phyloP scores from a whole-genome alignment of 2,329 filamentous ascomycete species.

The Pestalotiopsis sp. region DNA sequence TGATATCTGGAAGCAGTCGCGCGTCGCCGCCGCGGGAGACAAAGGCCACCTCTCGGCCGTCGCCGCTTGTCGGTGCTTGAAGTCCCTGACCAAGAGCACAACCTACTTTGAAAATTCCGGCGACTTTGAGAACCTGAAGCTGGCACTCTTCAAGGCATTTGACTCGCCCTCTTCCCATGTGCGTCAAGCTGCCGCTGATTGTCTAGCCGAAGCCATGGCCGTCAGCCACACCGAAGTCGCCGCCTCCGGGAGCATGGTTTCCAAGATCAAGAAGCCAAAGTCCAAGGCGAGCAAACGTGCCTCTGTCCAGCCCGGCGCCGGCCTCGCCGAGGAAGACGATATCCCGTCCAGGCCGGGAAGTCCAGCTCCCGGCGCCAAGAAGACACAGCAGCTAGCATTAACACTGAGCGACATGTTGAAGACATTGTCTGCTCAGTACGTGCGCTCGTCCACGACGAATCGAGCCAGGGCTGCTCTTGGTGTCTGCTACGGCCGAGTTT shows the following conservation, averaged over 20 bases:
- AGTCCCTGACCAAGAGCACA: constrained; percentile 71
- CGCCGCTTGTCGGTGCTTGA: constrained; percentile 77
- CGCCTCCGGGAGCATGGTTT: constrained; percentile 43
- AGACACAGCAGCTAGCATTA: constrained; percentile 71
- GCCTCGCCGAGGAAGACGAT: constrained; percentile 75
- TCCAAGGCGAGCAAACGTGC: constrained; percentile 56
- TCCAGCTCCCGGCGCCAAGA: constrained; percentile 66
- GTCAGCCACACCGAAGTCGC: constrained; percentile 73
- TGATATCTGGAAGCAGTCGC: constrained; percentile 90
- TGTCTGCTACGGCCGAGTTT: constrained; percentile 81
- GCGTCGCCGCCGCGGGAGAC: constrained; percentile 75
- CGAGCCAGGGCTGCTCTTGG: constrained; percentile 80
- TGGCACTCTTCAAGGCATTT: constrained; percentile 80
- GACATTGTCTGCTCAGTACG: constrained; percentile 79
- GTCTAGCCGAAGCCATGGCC: constrained; percentile 79
- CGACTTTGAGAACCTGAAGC: constrained; percentile 89
- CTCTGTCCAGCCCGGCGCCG: constrained; percentile 60
- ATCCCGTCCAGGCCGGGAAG: constrained; percentile 67
- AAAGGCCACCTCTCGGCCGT: constrained; percentile 82
- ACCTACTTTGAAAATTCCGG: constrained; percentile 82
- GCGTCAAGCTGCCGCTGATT: constrained; percentile 83
- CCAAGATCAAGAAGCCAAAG: constrained; percentile 68
- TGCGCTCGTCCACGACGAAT: constrained; percentile 76
- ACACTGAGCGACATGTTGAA: constrained; percentile 78
- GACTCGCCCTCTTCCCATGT: constrained; percentile 77